phyloP scores from a whole-genome alignment of 768 basidiomycete species.

The Russula griseocarnosa region DNA sequence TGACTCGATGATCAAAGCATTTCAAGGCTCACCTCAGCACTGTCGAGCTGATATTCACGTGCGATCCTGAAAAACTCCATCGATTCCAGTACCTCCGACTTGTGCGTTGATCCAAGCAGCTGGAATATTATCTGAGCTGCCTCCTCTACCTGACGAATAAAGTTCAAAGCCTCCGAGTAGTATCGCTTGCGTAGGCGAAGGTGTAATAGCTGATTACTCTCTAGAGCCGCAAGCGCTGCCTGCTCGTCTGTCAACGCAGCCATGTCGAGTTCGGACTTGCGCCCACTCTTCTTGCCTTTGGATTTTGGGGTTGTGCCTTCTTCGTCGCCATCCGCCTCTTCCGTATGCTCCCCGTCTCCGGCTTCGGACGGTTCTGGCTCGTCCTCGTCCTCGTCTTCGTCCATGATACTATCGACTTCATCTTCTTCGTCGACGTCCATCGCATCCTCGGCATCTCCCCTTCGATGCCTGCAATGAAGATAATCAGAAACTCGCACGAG shows the following conservation, averaged over 20 bases:
- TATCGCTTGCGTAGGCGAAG: constrained; percentile 79
- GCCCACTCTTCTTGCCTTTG: constrained; percentile 45
- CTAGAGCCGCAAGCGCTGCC: constrained; percentile 61
- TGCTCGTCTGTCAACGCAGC: constrained; percentile 67
- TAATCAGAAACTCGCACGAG: not conserved
- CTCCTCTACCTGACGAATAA: constrained; percentile 65
- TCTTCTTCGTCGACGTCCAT: constrained; percentile 57
- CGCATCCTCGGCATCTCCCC: constrained; percentile 37
- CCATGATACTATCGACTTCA: constrained; percentile 38
- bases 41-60: constrained; percentile 73
- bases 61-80: constrained; percentile 88
- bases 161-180: constrained; percentile 77
- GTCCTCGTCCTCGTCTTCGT: constrained; percentile 37
- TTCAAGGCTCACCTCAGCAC: constrained; percentile 56
- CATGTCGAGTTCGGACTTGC: constrained; percentile 70
- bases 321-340: constrained; percentile 22
- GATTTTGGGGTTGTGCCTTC: constrained; percentile 22
- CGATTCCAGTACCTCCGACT: constrained; percentile 75
- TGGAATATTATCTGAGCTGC: constrained; percentile 71
- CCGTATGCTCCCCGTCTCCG: constrained; percentile 30
- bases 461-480: constrained; percentile 2
- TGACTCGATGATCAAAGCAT: not conserved
- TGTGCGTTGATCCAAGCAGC: constrained; percentile 81
- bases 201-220: constrained; percentile 60
- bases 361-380: constrained; percentile 33